Conservation (phyloP, 805 yeast species). For the Priceomyces haplophilus region DNA sequence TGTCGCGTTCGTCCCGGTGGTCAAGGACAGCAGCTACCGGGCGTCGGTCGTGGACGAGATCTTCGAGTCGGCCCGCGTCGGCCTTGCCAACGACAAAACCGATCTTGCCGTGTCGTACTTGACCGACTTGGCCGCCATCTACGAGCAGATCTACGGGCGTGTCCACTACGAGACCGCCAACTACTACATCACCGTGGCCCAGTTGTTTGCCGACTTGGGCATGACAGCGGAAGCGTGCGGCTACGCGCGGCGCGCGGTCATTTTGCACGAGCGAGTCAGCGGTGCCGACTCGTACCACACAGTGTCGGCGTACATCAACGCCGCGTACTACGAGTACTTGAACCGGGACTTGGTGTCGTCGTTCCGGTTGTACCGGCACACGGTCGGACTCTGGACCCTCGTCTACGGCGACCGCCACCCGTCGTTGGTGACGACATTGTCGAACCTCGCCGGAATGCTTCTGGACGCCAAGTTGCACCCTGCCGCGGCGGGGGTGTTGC, state of each 20-base stretch:
- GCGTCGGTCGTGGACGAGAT: constrained; percentile 73
- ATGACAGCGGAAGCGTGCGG: constrained; percentile 57
- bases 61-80: constrained; percentile 57
- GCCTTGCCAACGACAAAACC: constrained; percentile 38
- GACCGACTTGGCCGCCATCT: constrained; percentile 65
- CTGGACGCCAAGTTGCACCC: constrained; percentile 43
- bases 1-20: constrained; percentile 65
- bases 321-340: constrained; percentile 68
- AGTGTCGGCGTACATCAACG: constrained; percentile 64
- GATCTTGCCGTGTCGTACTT: constrained; percentile 62
- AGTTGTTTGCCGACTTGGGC: constrained; percentile 60
- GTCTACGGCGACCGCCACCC: constrained; percentile 69
- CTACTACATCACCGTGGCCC: constrained; percentile 63
- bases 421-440: constrained; percentile 58
- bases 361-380: constrained; percentile 57
- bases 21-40: constrained; percentile 66
- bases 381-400: constrained; percentile 55
- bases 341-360: constrained; percentile 59
- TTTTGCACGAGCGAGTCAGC: constrained; percentile 71
- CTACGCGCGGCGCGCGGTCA: constrained; percentile 63
- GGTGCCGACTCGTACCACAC: constrained; percentile 84
- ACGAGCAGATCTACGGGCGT: constrained; percentile 80
- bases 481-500: constrained; percentile 52
- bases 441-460: constrained; percentile 59
- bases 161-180: constrained; percentile 78